Conservation (phyloP, 176 grass and related monocot genomes). For the Coix lacrymajobi region DNA sequence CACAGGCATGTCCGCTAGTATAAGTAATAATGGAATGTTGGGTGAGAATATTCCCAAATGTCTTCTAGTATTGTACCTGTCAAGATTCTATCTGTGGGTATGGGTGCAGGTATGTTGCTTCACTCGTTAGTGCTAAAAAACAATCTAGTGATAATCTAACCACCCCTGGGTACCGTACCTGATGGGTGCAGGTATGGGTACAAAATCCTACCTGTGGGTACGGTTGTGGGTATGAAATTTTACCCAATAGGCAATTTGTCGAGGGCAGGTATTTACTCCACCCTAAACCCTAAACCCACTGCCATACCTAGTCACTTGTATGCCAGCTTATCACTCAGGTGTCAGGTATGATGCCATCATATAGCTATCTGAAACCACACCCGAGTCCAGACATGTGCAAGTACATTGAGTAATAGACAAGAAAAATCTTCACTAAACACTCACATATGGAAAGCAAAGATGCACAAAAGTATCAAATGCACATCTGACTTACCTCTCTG, state of each 20-base stretch:
- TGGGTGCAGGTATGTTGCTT: not conserved
- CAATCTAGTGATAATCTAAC: not conserved
- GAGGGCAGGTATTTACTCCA: not conserved
- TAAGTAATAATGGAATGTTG: not conserved
- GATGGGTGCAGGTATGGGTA: not conserved
- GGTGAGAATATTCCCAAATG: not conserved
- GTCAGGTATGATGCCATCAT: not conserved
- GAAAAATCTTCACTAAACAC: not conserved
- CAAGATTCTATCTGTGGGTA: not conserved
- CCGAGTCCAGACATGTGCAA: not conserved
- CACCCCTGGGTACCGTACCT: not conserved
- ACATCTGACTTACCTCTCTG: slow-evolving; percentile 63
- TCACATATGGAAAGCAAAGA: not conserved
- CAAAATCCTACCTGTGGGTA: too few relatives aligned
- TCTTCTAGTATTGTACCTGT: not conserved
- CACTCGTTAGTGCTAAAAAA: not conserved
- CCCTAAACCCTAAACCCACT: not conserved
- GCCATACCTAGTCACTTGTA: not conserved
- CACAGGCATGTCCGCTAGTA: not conserved
- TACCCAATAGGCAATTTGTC: not conserved
- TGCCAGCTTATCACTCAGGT: not conserved
- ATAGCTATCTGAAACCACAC: not conserved
- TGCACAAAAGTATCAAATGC: not conserved
- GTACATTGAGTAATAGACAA: not conserved
- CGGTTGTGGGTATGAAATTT: not conserved